A percentile compares a stretch with the other conserved stretches of the same genome.
Conservation (phyloP, 768 basidiomycete species). For the Mycena vulgaris region DNA sequence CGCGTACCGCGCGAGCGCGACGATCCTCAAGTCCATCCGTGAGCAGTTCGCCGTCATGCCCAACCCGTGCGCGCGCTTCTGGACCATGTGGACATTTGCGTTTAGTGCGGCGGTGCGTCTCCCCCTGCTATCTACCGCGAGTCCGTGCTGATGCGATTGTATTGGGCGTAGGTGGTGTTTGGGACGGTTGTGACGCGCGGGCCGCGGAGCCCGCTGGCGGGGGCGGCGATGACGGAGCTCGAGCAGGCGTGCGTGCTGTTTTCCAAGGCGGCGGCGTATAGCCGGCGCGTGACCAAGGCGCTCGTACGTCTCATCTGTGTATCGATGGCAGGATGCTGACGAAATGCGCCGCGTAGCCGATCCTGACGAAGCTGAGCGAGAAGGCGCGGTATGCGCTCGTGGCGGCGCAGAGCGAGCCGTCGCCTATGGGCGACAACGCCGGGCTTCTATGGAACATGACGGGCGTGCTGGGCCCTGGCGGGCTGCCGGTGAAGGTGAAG, state of each 20-base stretch:
- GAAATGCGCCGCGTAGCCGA: conserved; percentile 61
- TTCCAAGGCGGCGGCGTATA: conserved; percentile 69
- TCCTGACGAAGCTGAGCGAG: conserved; percentile 72
- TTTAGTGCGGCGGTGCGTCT: conserved; percentile 67
- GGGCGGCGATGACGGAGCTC: conserved; percentile 77
- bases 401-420: conserved; percentile 56
- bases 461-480: conserved; percentile 34
- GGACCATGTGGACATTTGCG: conserved; percentile 75
- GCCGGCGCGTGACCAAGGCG: conserved; percentile 76
- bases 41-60: conserved; percentile 66
- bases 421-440: conserved; percentile 51
- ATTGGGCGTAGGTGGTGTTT: conserved; percentile 79
- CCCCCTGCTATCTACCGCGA: not conserved
- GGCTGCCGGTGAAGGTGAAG: conserved; percentile 47
- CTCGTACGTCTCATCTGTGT: conserved; percentile 59
- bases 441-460: conserved; percentile 65
- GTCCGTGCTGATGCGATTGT: not conserved
- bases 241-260: conserved; percentile 80
- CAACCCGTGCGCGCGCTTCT: conserved; percentile 67
- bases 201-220: conserved; percentile 77
- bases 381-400: conserved; percentile 75
- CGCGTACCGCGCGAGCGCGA: conserved; percentile 70
- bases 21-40: conserved; percentile 66
- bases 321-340: not conserved
- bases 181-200: conserved; percentile 85